These are phyloP conservation scores for Phialemoniopsis sp. DNA, from an alignment of 2,329 filamentous ascomycete species.

Conservation along the genomic window DNA sequence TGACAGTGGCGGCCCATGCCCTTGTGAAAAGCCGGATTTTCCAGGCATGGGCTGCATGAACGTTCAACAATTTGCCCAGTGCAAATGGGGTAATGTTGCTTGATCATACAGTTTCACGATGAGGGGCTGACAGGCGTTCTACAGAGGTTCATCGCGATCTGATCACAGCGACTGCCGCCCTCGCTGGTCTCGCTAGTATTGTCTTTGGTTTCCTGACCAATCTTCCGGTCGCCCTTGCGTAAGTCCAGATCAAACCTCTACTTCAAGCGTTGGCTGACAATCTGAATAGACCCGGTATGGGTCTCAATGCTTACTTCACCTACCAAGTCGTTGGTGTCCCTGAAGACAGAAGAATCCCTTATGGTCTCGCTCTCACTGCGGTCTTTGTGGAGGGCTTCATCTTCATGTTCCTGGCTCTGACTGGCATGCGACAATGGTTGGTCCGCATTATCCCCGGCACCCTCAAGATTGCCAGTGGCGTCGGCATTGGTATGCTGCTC, in stretches of 20 bases:
- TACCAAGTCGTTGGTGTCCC: slow-evolving; percentile 63
- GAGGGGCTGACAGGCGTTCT: too few species aligned
- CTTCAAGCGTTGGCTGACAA: slow-evolving; percentile 4
- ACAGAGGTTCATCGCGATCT: slow-evolving; percentile 67
- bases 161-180: slow-evolving; percentile 78
- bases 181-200: slow-evolving; percentile 71
- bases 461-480: slow-evolving; percentile 62
- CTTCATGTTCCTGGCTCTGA: slow-evolving; percentile 59
- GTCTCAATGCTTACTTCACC: slow-evolving; percentile 64
- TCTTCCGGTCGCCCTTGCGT: slow-evolving; percentile 72
- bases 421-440: slow-evolving; percentile 70
- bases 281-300: slow-evolving; percentile 55
- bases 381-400: slow-evolving; percentile 63
- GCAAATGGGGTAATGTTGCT: slow-evolving; percentile 37
- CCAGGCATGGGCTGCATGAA: slow-evolving; percentile 40
- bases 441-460: slow-evolving; percentile 61
- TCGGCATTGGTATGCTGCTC: slow-evolving; percentile 61
- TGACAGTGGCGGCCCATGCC: slow-evolving; percentile 73
- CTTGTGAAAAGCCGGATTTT: slow-evolving; percentile 46
- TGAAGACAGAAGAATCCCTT: slow-evolving; percentile 52
- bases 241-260: slow-evolving; percentile 24
- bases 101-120: too few species aligned
- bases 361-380: slow-evolving; percentile 57
- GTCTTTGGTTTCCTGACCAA: slow-evolving; percentile 79
- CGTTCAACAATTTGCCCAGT: slow-evolving; percentile 35